Percentiles rank a stretch among this genome's conserved stretches.
These are phyloP conservation scores for Mycena sp. DNA, from an alignment of 1,284 basidiomycete genomes.

Conservation along the genomic window DNA sequence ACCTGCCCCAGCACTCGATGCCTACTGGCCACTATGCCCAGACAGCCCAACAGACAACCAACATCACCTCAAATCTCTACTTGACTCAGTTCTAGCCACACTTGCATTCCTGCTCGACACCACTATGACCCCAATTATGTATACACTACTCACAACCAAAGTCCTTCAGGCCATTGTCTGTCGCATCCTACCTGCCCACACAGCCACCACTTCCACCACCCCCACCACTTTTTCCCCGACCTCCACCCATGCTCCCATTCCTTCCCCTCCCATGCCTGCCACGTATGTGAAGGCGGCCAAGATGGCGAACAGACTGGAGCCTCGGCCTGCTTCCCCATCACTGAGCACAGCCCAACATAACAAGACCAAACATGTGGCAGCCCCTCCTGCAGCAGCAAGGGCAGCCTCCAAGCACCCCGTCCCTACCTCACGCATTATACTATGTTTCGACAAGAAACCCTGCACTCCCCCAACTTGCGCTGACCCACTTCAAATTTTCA, in stretches of 20 bases:
- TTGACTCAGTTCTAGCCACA: conserved; percentile 13
- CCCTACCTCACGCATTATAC: not conserved
- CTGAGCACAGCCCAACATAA: not conserved
- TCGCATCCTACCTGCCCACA: not conserved
- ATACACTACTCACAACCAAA: not conserved
- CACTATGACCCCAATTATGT: not conserved
- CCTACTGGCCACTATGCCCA: not conserved
- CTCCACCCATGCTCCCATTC: not conserved
- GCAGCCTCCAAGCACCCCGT: not conserved
- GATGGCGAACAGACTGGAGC: no score
- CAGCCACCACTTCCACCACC: not conserved
- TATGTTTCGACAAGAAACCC: not conserved
- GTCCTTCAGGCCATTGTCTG: not conserved
- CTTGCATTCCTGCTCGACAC: not conserved
- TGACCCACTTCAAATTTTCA: not conserved
- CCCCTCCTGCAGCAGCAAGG: no score
- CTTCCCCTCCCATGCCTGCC: no score
- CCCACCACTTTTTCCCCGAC: not conserved
- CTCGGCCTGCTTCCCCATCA: not conserved
- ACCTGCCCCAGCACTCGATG: not conserved
- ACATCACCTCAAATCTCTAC: not conserved
- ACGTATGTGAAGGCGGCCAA: no score
- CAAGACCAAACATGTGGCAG: not conserved
- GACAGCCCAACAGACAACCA: not conserved
- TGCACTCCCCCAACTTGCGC: not conserved